These are phyloP conservation scores for Boletus rufocinnamomeus DNA, from an alignment of 768 basidiomycete species.

Conservation along the genomic window DNA sequence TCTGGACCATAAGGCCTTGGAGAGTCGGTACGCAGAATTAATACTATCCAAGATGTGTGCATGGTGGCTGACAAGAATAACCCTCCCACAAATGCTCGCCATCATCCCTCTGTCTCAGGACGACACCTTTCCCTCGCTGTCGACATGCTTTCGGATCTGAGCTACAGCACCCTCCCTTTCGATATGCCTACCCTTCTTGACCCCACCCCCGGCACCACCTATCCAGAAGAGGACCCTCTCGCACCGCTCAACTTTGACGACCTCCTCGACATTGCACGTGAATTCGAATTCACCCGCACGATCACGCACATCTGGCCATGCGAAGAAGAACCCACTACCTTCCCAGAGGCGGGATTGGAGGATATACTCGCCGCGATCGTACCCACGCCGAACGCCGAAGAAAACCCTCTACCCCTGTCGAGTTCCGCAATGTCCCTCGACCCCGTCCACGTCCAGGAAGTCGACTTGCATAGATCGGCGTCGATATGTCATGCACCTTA, in stretches of 20 bases:
- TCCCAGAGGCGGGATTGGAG: conserved; percentile 17
- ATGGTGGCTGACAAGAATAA: conserved; percentile 22
- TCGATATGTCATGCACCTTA: not conserved
- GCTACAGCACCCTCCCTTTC: conserved; percentile 6
- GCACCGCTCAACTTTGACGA: conserved; percentile 26
- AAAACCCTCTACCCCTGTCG: not conserved
- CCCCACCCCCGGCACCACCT: not conserved
- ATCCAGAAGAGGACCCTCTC: conserved; percentile 3
- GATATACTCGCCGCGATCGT: conserved; percentile 21
- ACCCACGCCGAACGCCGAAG: conserved; percentile 4
- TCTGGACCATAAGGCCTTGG: conserved; percentile 37
- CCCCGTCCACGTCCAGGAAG: not conserved
- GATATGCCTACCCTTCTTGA: conserved; percentile 6
- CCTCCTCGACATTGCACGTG: conserved; percentile 32
- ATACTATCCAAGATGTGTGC: not conserved
- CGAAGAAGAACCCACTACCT: conserved; percentile 15
- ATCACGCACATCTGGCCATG: conserved; percentile 25
- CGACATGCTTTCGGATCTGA: conserved; percentile 28
- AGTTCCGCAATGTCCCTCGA: not conserved
- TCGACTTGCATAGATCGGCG: not conserved
- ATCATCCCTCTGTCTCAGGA: not conserved
- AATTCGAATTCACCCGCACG: conserved; percentile 30
- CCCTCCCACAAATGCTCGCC: not conserved
- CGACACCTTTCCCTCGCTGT: conserved; percentile 4
- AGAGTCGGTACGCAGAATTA: rapidly evolving